Base-by-base conservation (phyloP, 257 asterid species). In the Henckelia pumila region DNA sequence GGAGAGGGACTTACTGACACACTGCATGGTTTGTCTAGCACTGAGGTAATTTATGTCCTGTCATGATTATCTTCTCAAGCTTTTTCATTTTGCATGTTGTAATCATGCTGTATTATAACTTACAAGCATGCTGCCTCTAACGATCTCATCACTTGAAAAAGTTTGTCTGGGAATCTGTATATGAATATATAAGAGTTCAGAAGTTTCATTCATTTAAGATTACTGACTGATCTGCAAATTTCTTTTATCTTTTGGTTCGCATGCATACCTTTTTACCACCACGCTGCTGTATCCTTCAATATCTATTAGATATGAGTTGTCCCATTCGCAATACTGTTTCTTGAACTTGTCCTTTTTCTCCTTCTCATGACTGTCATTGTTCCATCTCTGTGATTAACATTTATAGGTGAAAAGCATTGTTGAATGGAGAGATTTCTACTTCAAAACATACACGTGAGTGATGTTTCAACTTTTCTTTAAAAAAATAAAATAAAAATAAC, bases 361-460 rank as follows among this genome's bases (percentile, higher is more conserved):
- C 71, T 29, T 68, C 64, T 65, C 23, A 21, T 68, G 25, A 63
- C 16, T 55, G 33, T 35, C 61, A 32, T 44, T 10, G 4, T 61
- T 63, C 30, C 16, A 0, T 32, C 23, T 24, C 29, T 55, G 25
- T 29, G 29, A 26, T 68, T 69, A 63, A 55, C 61, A 20, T 69
- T 35, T 77, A 56, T 70, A 92, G 98, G 96, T 92, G 79, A 89
- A 89, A 75, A 83, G 96, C 74, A 71, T 92, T 30, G 93, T 89
- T 76, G 97, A 86, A n/a, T 92, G 98, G 98, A 76, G 98, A 71
- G 96, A 67, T 72, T 88, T 89, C 84, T 89, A 89, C 88, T 75
- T 72, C 80, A 81, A 84, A 77, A 80, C 89, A 35, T 92, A 92
- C 78, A 77, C 58, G 96, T 81, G 74, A 83, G 82, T 80, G 40